Evolutionary conservation across 2,329 filamentous ascomycete species (phyloP).

Genomic region (Fusarium aywerte): DNA sequence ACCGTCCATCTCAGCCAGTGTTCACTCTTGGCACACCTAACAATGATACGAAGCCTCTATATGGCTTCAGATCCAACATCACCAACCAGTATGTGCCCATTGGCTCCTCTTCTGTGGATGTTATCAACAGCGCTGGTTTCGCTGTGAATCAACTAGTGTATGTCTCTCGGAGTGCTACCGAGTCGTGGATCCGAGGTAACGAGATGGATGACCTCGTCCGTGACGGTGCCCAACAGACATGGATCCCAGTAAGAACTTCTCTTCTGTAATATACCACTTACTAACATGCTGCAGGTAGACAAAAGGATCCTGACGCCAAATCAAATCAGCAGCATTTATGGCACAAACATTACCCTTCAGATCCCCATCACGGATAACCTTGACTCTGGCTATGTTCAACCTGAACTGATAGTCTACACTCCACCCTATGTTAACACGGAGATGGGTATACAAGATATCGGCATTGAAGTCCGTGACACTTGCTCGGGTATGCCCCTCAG

Average conservation of each 20-base stretch:
- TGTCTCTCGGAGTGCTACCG: slow-evolving; percentile 20
- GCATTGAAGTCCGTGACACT: slow-evolving; percentile 10
- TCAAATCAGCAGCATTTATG: slow-evolving; percentile 21
- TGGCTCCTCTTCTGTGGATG: slow-evolving; percentile 10
- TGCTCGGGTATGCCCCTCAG: slow-evolving; percentile 20
- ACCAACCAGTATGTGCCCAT: slow-evolving; percentile 35
- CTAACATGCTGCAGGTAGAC: slow-evolving; percentile 1
- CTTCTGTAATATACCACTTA: fast-evolving
- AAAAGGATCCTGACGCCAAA: slow-evolving; percentile 30
- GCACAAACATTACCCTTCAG: slow-evolving; percentile 20
- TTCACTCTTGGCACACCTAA: slow-evolving; percentile 25
- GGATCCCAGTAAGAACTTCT: slow-evolving; percentile 24
- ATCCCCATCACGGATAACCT: slow-evolving; percentile 39
- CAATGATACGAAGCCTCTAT: neutral
- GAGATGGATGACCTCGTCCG: slow-evolving; percentile 33
- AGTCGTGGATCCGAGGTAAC: slow-evolving; percentile 28
- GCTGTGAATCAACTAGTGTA: slow-evolving; percentile 25
- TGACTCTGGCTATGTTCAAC: slow-evolving; percentile 15
- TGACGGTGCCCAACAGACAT: slow-evolving; percentile 24
- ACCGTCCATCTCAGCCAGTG: slow-evolving; percentile 6
- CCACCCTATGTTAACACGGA: slow-evolving; percentile 16
- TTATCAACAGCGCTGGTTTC: slow-evolving; percentile 3
- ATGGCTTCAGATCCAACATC: slow-evolving; percentile 20
- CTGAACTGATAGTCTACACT: slow-evolving; percentile 22
- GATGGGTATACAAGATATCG: slow-evolving; percentile 33